Percentiles rank a stretch among this genome's conserved stretches.
These are phyloP conservation scores for Exophiala lecanii-corni DNA, from an alignment of 2,329 filamentous ascomycete species.

Conservation along the genomic window DNA sequence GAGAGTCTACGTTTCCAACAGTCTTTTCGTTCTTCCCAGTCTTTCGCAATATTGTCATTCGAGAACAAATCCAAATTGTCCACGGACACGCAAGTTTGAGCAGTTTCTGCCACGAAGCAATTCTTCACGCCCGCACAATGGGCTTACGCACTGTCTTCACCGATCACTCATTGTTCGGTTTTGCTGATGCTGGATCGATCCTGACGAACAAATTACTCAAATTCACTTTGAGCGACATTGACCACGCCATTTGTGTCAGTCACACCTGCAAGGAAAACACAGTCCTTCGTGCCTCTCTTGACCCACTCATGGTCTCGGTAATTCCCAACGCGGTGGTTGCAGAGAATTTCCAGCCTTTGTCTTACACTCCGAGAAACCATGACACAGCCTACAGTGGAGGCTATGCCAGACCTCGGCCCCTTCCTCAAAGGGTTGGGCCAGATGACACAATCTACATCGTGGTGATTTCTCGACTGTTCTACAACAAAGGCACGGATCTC, in stretches of 20 bases:
- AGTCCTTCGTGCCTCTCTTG: constrained; percentile 85
- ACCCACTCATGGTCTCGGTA: constrained; percentile 94
- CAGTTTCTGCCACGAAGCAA: constrained; percentile 88
- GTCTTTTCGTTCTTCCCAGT: constrained; percentile 98
- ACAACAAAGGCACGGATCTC: constrained; percentile 96
- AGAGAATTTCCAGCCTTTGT: constrained; percentile 81
- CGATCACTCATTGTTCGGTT: constrained; percentile 94
- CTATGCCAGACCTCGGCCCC: constrained; percentile 37
- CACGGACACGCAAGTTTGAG: constrained; percentile 95
- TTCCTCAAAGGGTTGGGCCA: constrained; percentile 67
- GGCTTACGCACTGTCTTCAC: constrained; percentile 93
- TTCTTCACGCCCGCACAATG: constrained; percentile 94
- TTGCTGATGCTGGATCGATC: constrained; percentile 92
- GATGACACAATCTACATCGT: constrained; percentile 91
- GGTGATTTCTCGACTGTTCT: constrained; percentile 94
- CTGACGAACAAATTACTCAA: constrained; percentile 96
- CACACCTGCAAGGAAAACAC: constrained; percentile 99
- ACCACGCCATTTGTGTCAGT: constrained; percentile 97
- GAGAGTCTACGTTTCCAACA: constrained; percentile 87
- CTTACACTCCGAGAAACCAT: constrained; percentile 44
- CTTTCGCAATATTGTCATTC: constrained; percentile 92
- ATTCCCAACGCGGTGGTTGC: constrained; percentile 97
- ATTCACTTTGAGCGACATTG: constrained; percentile 91
- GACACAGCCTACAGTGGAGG: constrained; percentile 30
- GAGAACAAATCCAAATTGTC: constrained; percentile 93